Evolutionary conservation across 805 yeast genomes (phyloP), one percentile per base, ranked within the genome.

Genomic region (Hanseniaspora osmophila): DNA sequence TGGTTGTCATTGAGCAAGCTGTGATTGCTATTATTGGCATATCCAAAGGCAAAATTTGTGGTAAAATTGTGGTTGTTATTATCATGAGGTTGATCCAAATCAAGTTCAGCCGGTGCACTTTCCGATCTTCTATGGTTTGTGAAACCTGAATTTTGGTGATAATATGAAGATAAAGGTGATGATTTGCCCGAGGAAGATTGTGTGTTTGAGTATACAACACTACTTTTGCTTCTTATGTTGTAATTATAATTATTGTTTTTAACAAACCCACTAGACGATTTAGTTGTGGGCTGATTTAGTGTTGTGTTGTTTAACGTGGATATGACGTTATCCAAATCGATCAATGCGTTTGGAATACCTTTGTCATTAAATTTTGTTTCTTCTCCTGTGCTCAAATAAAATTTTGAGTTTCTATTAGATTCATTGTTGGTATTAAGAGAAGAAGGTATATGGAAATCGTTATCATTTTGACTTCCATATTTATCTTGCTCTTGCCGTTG

Each of bases 101-200:
- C 64, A 33, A 68, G 64, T 43, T 70, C 62, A 30, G 74, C 77
- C 6, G 79, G 78, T 0, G 80, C 79, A 37, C 76, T 70, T 55
- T 74, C 80, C 1, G 77, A 64, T 47, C 79, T 64, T 52, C 77
- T 65, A 54, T 74, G 79, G 18, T 10, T 12, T 33, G 35, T n/a
- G 15, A 32, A 12, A 6, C 35, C 35, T 11, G 35, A 3, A 32
- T 32, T 32, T 22, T 22, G 27, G 7, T 22, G 27, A 22, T 22
- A 22, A 22, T 5, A 22, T 22, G 27, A 22, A 7, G 27, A 22
- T 7, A 22, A 22, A 22, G 27, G 27, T 22, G 27, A 22, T 22
- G 27, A 22, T 22, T 22, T 22, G 27, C 27, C 27, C 7, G 27
- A 22, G 35, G 15, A 32, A n/a, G 35, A 12, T 12, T 32, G 15